Evolutionary conservation across 2,329 filamentous ascomycete genomes (phyloP).

Genomic region (Colletotrichum truncatum): DNA sequence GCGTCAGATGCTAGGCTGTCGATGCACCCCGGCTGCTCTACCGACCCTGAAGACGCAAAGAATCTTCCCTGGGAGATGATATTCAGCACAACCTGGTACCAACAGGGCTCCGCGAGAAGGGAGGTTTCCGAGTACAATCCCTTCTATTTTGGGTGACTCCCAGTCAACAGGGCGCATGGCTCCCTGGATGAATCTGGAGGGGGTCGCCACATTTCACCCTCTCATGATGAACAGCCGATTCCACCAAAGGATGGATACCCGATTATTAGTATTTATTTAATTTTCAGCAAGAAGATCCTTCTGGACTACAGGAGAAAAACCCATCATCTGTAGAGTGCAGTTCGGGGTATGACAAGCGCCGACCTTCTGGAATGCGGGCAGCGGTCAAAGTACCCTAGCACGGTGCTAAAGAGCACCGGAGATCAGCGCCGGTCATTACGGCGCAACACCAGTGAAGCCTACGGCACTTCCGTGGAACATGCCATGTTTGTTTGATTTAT

Average conservation of each 20-base stretch:
- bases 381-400: neutral
- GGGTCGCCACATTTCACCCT: neutral
- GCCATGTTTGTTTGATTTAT: neutral
- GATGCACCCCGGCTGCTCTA: conserved; percentile 4
- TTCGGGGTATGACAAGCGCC: neutral
- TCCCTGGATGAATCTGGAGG: neutral
- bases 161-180: neutral
- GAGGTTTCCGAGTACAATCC: conserved; percentile 12
- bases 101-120: neutral
- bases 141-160: conserved; percentile 26
- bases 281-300: neutral
- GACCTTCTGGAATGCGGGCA: conserved; percentile 1
- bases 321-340: neutral
- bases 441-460: neutral
- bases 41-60: neutral
- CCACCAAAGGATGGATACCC: neutral
- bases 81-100: conserved; percentile 1
- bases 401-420: neutral
- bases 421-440: neutral
- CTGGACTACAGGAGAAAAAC: no score
- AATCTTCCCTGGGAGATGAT: conserved; percentile 19
- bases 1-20: neutral
- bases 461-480: neutral
- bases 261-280: neutral
- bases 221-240: neutral